Conservation (phyloP, 1,284 basidiomycete genomes). For the Puccinia polysora region DNA sequence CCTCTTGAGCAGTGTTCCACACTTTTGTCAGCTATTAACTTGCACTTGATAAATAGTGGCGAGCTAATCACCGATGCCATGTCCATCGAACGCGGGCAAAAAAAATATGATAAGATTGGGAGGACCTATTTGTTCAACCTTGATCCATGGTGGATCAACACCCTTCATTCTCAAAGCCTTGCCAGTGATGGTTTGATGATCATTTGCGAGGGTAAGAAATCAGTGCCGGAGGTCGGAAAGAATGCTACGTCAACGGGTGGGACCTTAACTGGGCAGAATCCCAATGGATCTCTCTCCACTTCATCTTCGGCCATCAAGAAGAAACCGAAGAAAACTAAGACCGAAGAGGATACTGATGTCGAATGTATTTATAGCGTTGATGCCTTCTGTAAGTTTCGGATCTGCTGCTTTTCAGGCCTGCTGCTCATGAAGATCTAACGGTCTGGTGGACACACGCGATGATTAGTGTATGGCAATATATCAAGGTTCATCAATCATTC, state of each 20-base stretch:
- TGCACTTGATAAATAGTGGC: conserved; percentile 6
- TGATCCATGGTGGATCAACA: conserved; percentile 43
- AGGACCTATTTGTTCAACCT: conserved; percentile 29
- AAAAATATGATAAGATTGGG: conserved; percentile 33
- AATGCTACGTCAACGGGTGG: not conserved
- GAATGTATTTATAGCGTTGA: conserved; percentile 31
- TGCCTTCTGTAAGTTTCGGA: conserved; percentile 38
- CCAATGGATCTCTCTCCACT: not conserved
- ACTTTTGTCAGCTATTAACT: not conserved
- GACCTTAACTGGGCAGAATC: not conserved
- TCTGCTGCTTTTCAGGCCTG: no score
- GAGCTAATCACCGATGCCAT: conserved; percentile 29
- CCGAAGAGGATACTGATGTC: not conserved
- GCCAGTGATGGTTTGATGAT: conserved; percentile 6
- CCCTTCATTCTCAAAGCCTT: not conserved
- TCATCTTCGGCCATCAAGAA: not conserved
- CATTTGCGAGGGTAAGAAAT: not conserved
- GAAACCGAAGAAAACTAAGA: conserved; percentile 7
- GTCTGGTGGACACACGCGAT: not conserved
- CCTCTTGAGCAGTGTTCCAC: not conserved
- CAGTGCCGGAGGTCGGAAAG: not conserved
- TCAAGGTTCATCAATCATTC: conserved; percentile 40
- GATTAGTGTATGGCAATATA: conserved; percentile 30
- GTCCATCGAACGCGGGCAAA: not conserved
- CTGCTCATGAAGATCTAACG: not conserved